These are phyloP conservation scores for Corylus americana DNA, from an alignment of 306 rosid genomes.

Conservation along the genomic window DNA sequence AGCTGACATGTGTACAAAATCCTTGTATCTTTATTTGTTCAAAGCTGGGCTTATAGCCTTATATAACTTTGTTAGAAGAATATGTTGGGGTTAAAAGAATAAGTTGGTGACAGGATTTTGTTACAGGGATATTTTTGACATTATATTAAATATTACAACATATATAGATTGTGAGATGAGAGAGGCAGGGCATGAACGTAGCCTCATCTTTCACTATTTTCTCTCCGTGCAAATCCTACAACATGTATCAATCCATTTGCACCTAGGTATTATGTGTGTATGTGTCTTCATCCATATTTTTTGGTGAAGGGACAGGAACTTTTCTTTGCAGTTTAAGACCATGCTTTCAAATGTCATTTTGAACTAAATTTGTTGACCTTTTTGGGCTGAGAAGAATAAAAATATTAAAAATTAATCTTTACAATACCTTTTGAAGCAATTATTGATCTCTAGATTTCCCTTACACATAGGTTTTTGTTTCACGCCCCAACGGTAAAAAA, in stretches of 20 bases:
- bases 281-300: neutral
- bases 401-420: neutral
- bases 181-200: neutral
- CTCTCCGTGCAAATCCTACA: no score
- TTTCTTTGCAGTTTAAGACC: neutral
- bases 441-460: neutral
- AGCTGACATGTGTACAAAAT: no score
- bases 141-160: no score
- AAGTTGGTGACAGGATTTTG: no score
- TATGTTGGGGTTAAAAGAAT: neutral
- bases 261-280: neutral
- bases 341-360: neutral
- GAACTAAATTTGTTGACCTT: neutral
- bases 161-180: no score
- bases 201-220: no score
- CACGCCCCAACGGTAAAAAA: slow-evolving; percentile 69
- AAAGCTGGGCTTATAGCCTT: no score
- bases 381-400: neutral
- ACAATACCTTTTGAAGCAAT: neutral
- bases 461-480: slow-evolving; percentile 66
- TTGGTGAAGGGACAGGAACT: neutral
- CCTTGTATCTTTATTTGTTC: no score
- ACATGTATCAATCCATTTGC: neutral
- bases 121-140: no score
- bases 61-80: neutral